Conservation (phyloP, 1,284 basidiomycete genomes). For the Ganoderma meredithae region DNA sequence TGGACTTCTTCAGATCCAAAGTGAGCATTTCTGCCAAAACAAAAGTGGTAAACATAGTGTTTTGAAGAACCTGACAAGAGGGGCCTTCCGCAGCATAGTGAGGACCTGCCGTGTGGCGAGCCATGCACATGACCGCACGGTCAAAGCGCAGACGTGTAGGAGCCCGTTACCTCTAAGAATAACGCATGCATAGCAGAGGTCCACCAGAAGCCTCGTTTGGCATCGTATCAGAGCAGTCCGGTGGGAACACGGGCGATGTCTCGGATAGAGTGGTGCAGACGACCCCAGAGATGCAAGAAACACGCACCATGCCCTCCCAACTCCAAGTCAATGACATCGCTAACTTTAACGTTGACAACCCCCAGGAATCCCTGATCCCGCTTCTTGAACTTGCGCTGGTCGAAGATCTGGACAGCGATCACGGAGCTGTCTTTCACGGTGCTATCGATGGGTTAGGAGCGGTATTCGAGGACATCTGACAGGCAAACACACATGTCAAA, state of each 20-base stretch:
- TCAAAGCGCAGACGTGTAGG: not conserved
- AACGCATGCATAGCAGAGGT: not conserved
- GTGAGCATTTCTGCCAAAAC: constrained; percentile 72
- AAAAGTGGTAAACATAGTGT: not conserved
- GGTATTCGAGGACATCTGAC: not conserved
- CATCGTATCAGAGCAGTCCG: not conserved
- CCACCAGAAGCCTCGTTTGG: not conserved
- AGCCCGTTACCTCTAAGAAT: not conserved
- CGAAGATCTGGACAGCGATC: constrained; percentile 97
- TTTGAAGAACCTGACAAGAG: not conserved
- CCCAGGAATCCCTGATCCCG: constrained; percentile 95
- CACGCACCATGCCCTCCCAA: constrained; percentile 76
- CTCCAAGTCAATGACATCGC: constrained; percentile 85
- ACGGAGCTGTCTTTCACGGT: constrained; percentile 90
- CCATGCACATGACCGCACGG: not conserved
- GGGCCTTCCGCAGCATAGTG: not conserved
- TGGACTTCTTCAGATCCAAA: constrained; percentile 85
- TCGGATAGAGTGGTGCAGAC: not conserved
- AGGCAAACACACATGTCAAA: constrained; percentile 81
- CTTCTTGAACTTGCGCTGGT: constrained; percentile 97
- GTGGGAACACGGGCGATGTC: not conserved
- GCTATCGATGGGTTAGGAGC: constrained; percentile 48
- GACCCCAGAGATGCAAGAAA: not conserved
- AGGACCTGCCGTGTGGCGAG: not conserved
- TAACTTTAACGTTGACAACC: constrained; percentile 87